Conservation (phyloP, 345 rosid genomes). For the Brassica rapa region DNA sequence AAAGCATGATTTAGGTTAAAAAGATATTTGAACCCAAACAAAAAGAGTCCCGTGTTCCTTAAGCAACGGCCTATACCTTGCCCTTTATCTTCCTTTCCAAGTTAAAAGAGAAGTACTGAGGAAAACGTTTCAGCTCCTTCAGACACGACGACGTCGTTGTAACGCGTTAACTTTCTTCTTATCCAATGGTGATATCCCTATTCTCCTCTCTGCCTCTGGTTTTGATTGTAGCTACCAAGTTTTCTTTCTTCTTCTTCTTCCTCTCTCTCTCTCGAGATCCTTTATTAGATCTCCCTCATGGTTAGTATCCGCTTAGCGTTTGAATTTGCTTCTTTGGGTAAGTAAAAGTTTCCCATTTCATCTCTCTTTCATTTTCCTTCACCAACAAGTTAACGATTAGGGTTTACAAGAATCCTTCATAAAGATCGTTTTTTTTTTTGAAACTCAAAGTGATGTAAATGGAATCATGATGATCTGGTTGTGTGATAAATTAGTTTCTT, state of each 20-base stretch:
- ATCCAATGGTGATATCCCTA: too few relatives aligned
- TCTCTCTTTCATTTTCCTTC: slow-evolving; percentile 5
- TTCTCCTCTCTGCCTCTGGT: slow-evolving; percentile 36
- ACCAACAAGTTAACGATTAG: slow-evolving; percentile 20
- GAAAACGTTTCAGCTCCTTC: too few relatives aligned
- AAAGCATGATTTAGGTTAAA: too few relatives aligned
- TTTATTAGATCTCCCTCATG: slow-evolving; percentile 38
- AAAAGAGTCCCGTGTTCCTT: too few relatives aligned
- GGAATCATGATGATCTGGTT: slow-evolving; percentile 1
- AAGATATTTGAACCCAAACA: too few relatives aligned
- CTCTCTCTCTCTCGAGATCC: background rate
- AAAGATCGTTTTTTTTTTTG: background rate
- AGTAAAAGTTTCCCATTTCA: slow-evolving; percentile 18
- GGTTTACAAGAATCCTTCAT: slow-evolving; percentile 17
- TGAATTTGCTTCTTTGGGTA: slow-evolving; percentile 33
- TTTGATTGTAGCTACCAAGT: slow-evolving; percentile 8
- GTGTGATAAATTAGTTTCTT: background rate
- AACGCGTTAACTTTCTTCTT: too few relatives aligned
- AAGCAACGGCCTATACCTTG: too few relatives aligned
- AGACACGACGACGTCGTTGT: too few relatives aligned
- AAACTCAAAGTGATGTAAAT: background rate
- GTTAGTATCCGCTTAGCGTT: slow-evolving; percentile 43
- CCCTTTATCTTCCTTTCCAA: too few relatives aligned
- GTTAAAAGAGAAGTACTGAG: too few relatives aligned
- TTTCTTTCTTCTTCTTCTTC: background rate